Percentiles rank a stretch among this genome's conserved stretches.
Evolutionary conservation across 345 rosid genomes (phyloP).

Genomic region (Eucalyptus marginata): DNA sequence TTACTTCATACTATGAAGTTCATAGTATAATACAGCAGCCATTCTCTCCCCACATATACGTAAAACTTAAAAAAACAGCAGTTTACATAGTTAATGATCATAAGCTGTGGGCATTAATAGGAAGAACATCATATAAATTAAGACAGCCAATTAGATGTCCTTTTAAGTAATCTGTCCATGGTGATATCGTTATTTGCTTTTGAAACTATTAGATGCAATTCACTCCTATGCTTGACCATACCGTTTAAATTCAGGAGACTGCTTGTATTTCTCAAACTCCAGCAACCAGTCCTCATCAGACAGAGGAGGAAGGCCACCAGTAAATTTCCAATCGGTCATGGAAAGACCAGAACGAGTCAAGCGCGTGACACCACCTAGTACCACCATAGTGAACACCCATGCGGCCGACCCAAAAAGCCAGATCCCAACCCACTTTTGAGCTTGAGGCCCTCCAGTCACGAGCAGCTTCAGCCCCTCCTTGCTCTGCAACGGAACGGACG

Average conservation of each 20-base stretch:
- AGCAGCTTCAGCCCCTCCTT: constrained; percentile 67
- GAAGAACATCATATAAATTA: neutral
- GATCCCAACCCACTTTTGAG: constrained; percentile 78
- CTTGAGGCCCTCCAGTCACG: constrained; percentile 70
- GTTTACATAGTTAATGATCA: neutral
- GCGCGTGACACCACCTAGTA: constrained; percentile 79
- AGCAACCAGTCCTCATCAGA: constrained; percentile 67
- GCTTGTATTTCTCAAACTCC: constrained; percentile 86
- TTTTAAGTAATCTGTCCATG: neutral
- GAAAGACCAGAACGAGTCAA: constrained; percentile 91
- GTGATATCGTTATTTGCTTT: neutral
- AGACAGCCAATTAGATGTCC: neutral
- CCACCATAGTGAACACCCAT: constrained; percentile 91
- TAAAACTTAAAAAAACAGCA: neutral
- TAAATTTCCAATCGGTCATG: constrained; percentile 95
- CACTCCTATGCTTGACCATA: neutral
- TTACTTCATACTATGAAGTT: no score
- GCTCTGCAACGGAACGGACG: constrained; percentile 27
- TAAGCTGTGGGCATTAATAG: neutral
- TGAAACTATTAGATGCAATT: neutral
- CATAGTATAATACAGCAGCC: neutral
- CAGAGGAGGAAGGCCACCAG: constrained; percentile 75
- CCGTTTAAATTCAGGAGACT: constrained; percentile 85
- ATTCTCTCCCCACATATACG: neutral
- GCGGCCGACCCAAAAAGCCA: constrained; percentile 98